phyloP scores from a whole-genome alignment of 2,329 filamentous ascomycete genomes.

The Acrodontium crateriforme region DNA sequence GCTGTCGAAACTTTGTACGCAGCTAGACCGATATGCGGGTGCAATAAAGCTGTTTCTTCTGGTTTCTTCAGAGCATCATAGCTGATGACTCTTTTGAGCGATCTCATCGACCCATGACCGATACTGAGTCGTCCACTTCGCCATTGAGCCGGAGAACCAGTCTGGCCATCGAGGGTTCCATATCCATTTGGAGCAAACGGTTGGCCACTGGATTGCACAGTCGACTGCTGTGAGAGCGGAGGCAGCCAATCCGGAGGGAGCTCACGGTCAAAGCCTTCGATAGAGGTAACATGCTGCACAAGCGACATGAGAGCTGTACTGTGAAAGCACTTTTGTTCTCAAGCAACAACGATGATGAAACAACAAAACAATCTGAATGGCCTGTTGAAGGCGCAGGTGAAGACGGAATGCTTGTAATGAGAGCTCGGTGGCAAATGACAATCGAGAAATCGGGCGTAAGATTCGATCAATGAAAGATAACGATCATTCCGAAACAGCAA shows the following conservation, averaged over 20 bases:
- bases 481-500: too few species aligned
- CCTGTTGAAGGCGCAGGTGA: too few species aligned
- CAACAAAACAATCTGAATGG: too few species aligned
- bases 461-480: too few species aligned
- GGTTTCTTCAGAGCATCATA: conserved; percentile 34
- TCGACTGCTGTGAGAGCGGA: conserved; percentile 3
- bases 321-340: too few species aligned
- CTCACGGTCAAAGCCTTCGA: conserved; percentile 36
- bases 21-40: conserved; percentile 27
- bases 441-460: too few species aligned
- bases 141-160: too few species aligned
- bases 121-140: neutral
- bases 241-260: conserved; percentile 8
- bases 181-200: conserved; percentile 4
- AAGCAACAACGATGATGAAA: too few species aligned
- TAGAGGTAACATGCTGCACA: conserved; percentile 36
- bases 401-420: too few species aligned
- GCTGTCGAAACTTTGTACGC: conserved; percentile 35
- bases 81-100: conserved; percentile 28
- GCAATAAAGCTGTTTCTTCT: conserved; percentile 24
- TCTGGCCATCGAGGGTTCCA: conserved; percentile 6
- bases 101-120: conserved; percentile 9
- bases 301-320: conserved; percentile 30
- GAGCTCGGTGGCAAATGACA: too few species aligned
- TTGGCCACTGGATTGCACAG: conserved; percentile 5